Percentiles rank a stretch among this genome's conserved stretches.
Conservation (phyloP, 495 filamentous ascomycete genomes). For the Chaetomium tenue region DNA sequence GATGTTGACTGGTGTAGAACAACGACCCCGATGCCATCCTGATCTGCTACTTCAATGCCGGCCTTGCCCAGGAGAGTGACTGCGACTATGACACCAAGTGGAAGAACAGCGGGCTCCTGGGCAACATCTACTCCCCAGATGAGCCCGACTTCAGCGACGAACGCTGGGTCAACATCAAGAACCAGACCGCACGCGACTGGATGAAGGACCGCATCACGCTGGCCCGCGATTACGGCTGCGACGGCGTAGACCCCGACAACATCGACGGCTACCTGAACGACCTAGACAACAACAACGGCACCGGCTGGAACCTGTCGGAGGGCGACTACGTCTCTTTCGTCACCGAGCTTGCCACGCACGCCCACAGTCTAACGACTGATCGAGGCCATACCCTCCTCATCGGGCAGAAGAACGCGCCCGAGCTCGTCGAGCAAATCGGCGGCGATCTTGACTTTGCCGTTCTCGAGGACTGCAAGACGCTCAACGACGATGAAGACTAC, state of each 20-base stretch:
- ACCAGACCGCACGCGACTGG: conserved; percentile 55
- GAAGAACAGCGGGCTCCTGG: conserved; percentile 45
- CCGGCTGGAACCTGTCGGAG: conserved; percentile 55
- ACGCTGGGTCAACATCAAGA: conserved; percentile 61
- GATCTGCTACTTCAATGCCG: conserved; percentile 74
- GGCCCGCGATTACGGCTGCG: conserved; percentile 59
- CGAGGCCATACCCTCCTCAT: conserved; percentile 48
- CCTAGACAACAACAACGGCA: conserved; percentile 34
- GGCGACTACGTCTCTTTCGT: conserved; percentile 57
- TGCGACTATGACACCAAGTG: conserved; percentile 54
- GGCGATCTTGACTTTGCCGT: conserved; percentile 62
- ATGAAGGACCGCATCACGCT: conserved; percentile 56
- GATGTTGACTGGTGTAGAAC: background rate
- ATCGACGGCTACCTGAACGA: conserved; percentile 60
- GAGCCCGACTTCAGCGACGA: conserved; percentile 55
- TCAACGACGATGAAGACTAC: conserved; percentile 42
- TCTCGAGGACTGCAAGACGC: conserved; percentile 66
- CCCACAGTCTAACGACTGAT: conserved; percentile 47
- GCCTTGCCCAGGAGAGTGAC: conserved; percentile 57
- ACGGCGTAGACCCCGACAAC: conserved; percentile 71
- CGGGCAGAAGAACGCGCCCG: conserved; percentile 65
- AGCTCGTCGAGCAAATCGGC: conserved; percentile 55
- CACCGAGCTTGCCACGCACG: conserved; percentile 54
- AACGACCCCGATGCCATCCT: conserved; percentile 29
- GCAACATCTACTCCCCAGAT: conserved; percentile 49